Evolutionary conservation across 192 early-diverging fungal species (phyloP), one percentile per base, ranked within the genome.

Genomic region (Cladochytrium replicatum): DNA sequence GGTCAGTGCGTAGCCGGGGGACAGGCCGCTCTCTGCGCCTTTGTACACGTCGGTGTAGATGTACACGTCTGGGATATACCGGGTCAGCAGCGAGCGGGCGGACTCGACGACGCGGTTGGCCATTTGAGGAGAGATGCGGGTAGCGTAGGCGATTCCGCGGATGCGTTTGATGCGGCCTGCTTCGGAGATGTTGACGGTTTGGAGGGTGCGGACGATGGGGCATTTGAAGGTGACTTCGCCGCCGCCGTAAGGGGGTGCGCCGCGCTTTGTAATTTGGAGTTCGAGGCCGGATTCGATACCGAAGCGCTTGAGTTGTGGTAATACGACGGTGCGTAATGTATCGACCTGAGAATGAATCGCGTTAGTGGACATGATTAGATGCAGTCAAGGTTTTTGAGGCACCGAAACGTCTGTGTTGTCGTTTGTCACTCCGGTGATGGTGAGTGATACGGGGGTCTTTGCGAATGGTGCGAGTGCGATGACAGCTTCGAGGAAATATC

Each of bases 11-110:
- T 93, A 99, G 5, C 93, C 95, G 13, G 95, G 92, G 34, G 38
- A 67, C 52, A 34, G 30, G 28, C 95, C 93, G 13, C 85, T 83
- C 51, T 98, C 91, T 5, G 82, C 85, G n/a, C 95, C 93, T 58
- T 92, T 91, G 63, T 87, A 96, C 39, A 93, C 88, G 67, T 97
- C 95, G 22, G 95, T 92, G 66, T 92, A 95, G 44, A 99, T 83
- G 58, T 94, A 95, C 28, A 99, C 87, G 60, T 99, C 93, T 3
- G 92, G 92, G 51, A 97, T 93, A 64, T 85, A 97, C 50, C 80
- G 77, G 43, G 93, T 95, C 43, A 99, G 68, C 54, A 91, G 70
- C 3, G 77, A 67, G 37, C 95, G 69, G 19, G 91, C 87, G 3
- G 91, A 68, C 54, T 95, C 86, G 2, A 88, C 85, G 47, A 93